Conservation (phyloP, 2,329 filamentous ascomycete species). For the Scedosporium apiospermum region DNA sequence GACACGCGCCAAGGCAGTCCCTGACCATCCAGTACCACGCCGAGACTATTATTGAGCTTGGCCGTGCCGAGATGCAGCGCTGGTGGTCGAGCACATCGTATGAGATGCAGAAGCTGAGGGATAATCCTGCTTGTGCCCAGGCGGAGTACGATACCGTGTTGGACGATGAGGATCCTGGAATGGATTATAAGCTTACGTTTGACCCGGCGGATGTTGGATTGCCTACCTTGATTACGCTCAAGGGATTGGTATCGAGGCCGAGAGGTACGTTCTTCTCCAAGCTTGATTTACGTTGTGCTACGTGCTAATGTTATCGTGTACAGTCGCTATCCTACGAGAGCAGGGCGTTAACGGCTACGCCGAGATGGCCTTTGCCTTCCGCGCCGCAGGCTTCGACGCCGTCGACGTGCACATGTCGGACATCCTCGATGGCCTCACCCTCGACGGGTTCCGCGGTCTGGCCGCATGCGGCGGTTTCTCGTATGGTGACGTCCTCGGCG, state of each 20-base stretch:
- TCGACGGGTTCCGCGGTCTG: slow-evolving; percentile 75
- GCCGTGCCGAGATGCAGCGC: slow-evolving; percentile 67
- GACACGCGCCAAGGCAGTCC: slow-evolving; percentile 59
- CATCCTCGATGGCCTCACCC: slow-evolving; percentile 67
- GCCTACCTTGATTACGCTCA: slow-evolving; percentile 45
- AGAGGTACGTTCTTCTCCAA: slow-evolving; percentile 22
- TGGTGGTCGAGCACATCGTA: slow-evolving; percentile 84
- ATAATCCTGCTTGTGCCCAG: slow-evolving; percentile 81
- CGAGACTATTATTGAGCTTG: slow-evolving; percentile 57
- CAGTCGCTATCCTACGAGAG: slow-evolving; percentile 84
- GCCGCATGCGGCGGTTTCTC: slow-evolving; percentile 97
- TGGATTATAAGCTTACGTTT: slow-evolving; percentile 76
- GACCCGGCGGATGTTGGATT: slow-evolving; percentile 69
- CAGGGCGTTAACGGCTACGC: slow-evolving; percentile 92
- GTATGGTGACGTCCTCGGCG: slow-evolving; percentile 72
- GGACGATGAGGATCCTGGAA: slow-evolving; percentile 69
- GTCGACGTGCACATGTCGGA: slow-evolving; percentile 97
- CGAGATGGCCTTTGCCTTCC: slow-evolving; percentile 98
- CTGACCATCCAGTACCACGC: slow-evolving; percentile 66
- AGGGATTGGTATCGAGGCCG: slow-evolving; percentile 45
- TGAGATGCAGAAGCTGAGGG: slow-evolving; percentile 81
- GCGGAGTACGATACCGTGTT: slow-evolving; percentile 67
- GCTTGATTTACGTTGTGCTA: background rate
- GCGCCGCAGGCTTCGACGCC: slow-evolving; percentile 79
- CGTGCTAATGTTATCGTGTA: too few species aligned